phyloP scores from a whole-genome alignment of 2,329 filamentous ascomycete genomes.

The Ilyonectria mors-panacis region DNA sequence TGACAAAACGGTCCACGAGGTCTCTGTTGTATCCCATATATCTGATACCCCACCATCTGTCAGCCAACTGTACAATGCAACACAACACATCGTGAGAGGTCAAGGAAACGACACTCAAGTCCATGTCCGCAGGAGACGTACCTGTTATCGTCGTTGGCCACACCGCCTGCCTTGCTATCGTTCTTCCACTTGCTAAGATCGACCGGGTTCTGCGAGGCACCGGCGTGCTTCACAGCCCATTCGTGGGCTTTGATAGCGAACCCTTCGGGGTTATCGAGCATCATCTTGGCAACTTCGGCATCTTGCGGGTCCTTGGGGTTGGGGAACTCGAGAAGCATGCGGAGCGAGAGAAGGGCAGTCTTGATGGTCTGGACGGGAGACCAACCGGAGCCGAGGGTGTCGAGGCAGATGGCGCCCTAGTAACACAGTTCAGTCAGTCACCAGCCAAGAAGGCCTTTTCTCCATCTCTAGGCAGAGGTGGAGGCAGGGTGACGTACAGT shows the following conservation, averaged over 20 bases:
- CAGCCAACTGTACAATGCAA: neutral
- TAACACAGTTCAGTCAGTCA: slow-evolving; percentile 33
- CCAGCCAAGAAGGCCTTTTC: neutral
- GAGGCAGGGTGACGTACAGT: slow-evolving; percentile 75
- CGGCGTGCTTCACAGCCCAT: slow-evolving; percentile 89
- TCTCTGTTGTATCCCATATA: slow-evolving; percentile 91
- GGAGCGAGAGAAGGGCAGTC: slow-evolving; percentile 91
- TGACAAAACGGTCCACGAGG: slow-evolving; percentile 85
- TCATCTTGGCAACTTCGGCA: slow-evolving; percentile 93
- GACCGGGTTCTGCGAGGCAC: slow-evolving; percentile 71
- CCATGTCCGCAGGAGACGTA: slow-evolving; percentile 35
- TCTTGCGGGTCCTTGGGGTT: slow-evolving; percentile 98
- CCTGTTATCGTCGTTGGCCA: slow-evolving; percentile 47
- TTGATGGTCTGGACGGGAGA: slow-evolving; percentile 97
- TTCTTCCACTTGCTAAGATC: slow-evolving; percentile 64
- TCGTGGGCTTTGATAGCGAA: slow-evolving; percentile 89
- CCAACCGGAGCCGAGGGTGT: slow-evolving; percentile 92
- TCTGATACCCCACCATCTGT: slow-evolving; percentile 57
- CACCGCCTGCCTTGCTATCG: slow-evolving; percentile 58
- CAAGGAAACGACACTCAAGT: neutral
- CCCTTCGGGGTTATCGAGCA: slow-evolving; percentile 82
- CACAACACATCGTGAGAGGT: neutral
- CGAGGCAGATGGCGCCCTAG: slow-evolving; percentile 95
- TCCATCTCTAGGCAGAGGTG: neutral
- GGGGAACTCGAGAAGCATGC: slow-evolving; percentile 91